phyloP scores from a whole-genome alignment of 495 filamentous ascomycete species.

The Podospora didyma region DNA sequence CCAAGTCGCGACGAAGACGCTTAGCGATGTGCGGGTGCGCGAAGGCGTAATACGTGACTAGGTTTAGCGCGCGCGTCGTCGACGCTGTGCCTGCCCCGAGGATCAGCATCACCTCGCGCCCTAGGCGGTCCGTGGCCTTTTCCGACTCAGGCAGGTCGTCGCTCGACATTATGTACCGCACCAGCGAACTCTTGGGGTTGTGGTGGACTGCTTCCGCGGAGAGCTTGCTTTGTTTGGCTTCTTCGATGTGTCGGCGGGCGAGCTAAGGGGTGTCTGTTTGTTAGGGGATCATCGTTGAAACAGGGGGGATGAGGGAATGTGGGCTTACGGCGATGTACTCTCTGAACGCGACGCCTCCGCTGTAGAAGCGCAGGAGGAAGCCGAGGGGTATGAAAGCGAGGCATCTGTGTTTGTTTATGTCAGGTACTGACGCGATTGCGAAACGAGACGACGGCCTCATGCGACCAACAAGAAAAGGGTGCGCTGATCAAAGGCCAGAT shows the following conservation, averaged over 20 bases:
- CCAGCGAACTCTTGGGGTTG: constrained; percentile 12
- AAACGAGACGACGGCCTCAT: constrained; percentile 14
- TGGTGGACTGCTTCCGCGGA: neutral
- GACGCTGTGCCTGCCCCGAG: constrained; percentile 25
- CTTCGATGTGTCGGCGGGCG: constrained; percentile 9
- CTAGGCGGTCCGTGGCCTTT: constrained; percentile 18
- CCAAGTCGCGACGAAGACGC: constrained; percentile 17
- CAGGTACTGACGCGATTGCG: no score
- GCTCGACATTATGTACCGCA: constrained; percentile 21
- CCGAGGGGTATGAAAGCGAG: no score
- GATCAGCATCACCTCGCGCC: constrained; percentile 25
- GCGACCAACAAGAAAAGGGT: constrained; percentile 12
- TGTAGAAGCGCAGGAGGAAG: no score
- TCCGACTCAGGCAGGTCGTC: constrained; percentile 31
- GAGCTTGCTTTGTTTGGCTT: neutral
- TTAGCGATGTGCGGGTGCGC: constrained; percentile 10
- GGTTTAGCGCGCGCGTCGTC: constrained; percentile 23
- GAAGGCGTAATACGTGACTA: constrained; percentile 27
- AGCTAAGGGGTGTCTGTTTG: constrained; percentile 7
- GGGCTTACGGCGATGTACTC: no score
- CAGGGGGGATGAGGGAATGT: no score
- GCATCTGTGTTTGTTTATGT: no score
- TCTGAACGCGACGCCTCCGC: no score
- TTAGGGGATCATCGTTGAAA: no score
- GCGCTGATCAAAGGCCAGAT: constrained; percentile 1